phyloP scores from a whole-genome alignment of 169 alveolate species.

The Plasmodium chabaudi region DNA sequence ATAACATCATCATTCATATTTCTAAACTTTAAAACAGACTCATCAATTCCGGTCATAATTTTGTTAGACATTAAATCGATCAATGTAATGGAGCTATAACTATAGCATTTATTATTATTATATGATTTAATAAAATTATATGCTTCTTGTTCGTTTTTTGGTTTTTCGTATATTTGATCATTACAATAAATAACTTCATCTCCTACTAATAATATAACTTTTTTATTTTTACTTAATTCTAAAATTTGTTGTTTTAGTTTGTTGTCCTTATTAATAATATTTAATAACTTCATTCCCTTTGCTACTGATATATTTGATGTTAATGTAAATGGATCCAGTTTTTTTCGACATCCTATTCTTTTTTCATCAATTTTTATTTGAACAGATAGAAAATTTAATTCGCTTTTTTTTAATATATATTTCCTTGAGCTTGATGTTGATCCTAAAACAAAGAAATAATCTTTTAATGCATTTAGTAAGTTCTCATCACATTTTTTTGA shows the following conservation, averaged over 20 bases:
- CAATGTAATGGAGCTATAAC: constrained; percentile 56
- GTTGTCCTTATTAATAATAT: constrained; percentile 19
- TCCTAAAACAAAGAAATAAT: constrained; percentile 58
- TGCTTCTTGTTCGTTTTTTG: constrained; percentile 59
- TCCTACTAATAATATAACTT: constrained; percentile 41
- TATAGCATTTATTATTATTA: constrained; percentile 33
- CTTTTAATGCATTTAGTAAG: neutral
- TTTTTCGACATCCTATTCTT: constrained; percentile 65
- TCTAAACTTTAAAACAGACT: constrained; percentile 20
- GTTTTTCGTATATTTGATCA: constrained; percentile 58
- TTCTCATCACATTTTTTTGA: neutral
- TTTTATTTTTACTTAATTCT: constrained; percentile 26
- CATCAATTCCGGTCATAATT: constrained; percentile 63
- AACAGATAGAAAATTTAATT: constrained; percentile 38
- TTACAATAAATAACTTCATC: constrained; percentile 73
- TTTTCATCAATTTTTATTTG: constrained; percentile 55
- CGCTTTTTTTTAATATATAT: constrained; percentile 48
- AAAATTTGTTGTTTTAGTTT: constrained; percentile 15
- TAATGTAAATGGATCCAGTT: constrained; percentile 53
- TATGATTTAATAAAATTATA: constrained; percentile 56
- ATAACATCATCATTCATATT: constrained; percentile 42
- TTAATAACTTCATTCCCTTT: constrained; percentile 45
- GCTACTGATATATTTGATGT: constrained; percentile 64
- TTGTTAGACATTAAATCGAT: constrained; percentile 38
- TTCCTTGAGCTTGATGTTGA: constrained; percentile 68